These are phyloP conservation scores for Cladophialophora bantiana DNA, from an alignment of 2,329 filamentous ascomycete genomes.

Conservation along the genomic window DNA sequence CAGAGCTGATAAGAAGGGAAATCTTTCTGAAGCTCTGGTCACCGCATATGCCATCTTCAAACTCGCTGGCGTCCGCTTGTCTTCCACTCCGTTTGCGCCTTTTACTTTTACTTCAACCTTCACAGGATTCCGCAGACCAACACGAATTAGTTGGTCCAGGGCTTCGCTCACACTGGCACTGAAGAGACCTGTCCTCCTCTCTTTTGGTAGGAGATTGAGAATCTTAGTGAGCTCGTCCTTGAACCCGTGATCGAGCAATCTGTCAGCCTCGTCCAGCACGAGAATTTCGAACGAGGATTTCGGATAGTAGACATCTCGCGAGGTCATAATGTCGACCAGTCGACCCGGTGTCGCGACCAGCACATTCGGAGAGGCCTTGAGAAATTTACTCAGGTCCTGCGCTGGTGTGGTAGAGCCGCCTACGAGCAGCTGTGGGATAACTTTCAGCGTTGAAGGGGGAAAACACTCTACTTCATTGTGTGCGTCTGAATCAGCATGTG, in stretches of 20 bases:
- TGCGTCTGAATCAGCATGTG: constrained; percentile 47
- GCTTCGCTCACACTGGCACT: constrained; percentile 96
- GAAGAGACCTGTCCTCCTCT: constrained; percentile 90
- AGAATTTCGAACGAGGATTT: constrained; percentile 90
- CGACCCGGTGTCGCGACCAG: constrained; percentile 90
- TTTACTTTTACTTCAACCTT: constrained; percentile 95
- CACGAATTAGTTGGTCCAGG: constrained; percentile 88
- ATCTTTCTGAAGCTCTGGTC: constrained; percentile 77
- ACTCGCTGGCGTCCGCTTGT: constrained; percentile 85
- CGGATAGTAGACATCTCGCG: constrained; percentile 84
- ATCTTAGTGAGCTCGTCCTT: constrained; percentile 81
- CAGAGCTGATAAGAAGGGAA: constrained; percentile 75
- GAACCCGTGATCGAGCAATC: constrained; percentile 91
- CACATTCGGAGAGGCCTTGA: constrained; percentile 84
- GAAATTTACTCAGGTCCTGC: constrained; percentile 84
- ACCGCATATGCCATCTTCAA: constrained; percentile 89
- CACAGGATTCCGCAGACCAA: constrained; percentile 91
- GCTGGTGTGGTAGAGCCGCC: constrained; percentile 81
- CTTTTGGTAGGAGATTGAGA: constrained; percentile 83
- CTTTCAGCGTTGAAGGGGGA: constrained; percentile 55
- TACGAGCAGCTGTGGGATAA: constrained; percentile 86
- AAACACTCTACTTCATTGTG: constrained; percentile 26
- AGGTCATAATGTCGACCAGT: constrained; percentile 84
- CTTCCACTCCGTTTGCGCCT: constrained; percentile 73
- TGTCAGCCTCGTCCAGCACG: constrained; percentile 92